phyloP scores from a whole-genome alignment of 352 stramenopile genomes.

The Phytophthora brassicae region DNA sequence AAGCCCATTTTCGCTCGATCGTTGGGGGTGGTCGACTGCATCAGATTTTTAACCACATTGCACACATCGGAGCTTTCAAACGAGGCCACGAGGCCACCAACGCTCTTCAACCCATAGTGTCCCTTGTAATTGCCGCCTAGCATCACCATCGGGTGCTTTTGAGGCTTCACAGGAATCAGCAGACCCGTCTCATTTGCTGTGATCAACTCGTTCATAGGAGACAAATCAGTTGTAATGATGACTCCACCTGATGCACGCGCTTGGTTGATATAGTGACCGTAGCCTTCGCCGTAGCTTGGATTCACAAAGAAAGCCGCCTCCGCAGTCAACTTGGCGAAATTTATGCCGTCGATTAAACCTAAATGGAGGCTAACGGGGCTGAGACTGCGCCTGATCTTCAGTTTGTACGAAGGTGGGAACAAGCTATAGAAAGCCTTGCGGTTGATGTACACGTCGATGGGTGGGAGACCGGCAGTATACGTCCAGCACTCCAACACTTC shows the following conservation, averaged over 20 bases:
- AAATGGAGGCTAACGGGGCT: slow-evolving; percentile 40
- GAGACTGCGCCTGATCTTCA: slow-evolving; percentile 21
- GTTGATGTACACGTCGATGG: slow-evolving; percentile 41
- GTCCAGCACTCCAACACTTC: slow-evolving; percentile 65
- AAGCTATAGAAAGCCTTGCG: slow-evolving; percentile 22
- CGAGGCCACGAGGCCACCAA: slow-evolving; percentile 28
- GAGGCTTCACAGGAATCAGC: slow-evolving; percentile 7
- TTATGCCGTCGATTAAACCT: slow-evolving; percentile 21
- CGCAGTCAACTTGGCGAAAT: slow-evolving; percentile 46
- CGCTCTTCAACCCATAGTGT: slow-evolving; percentile 15
- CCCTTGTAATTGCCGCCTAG: slow-evolving; percentile 36
- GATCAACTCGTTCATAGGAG: slow-evolving; percentile 73
- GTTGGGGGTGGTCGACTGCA: slow-evolving; percentile 27
- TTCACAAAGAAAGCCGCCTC: slow-evolving; percentile 58
- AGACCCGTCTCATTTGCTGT: slow-evolving; percentile 27
- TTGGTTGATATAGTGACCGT: slow-evolving; percentile 75
- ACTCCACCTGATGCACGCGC: slow-evolving; percentile 49
- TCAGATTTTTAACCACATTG: slow-evolving; percentile 21
- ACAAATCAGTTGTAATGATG: slow-evolving; percentile 50
- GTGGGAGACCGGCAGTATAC: slow-evolving; percentile 39
- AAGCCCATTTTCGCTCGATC: slow-evolving; percentile 35
- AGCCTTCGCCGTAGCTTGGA: slow-evolving; percentile 66
- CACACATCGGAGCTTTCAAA: slow-evolving; percentile 31
- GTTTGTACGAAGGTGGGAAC: slow-evolving; percentile 27
- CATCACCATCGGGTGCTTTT: slow-evolving; percentile 32